Evolutionary conservation across 2,329 filamentous ascomycete genomes (phyloP), one percentile per base, ranked within the genome.

Genomic region (Fusarium bactridioides): DNA sequence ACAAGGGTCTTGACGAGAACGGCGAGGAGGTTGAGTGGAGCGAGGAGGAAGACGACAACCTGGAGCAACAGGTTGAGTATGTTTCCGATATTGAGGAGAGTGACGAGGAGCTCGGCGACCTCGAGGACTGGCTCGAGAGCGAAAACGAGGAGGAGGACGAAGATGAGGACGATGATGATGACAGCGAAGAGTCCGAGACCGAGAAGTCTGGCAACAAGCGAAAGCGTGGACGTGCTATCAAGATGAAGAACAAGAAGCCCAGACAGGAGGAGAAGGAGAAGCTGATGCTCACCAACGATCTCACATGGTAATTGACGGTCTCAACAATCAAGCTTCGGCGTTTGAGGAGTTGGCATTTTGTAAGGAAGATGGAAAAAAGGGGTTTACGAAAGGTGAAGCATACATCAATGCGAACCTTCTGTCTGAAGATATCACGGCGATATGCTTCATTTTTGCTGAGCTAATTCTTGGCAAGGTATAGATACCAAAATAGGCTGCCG

Each of bases 61-160:
- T 93, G 44, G 91, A 92, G 65, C 93, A 90, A 50, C 89, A 92
- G 67, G 92, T 98, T 51, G 94, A 98, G 84, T 98, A 98, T 78
- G 94, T 98, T 65, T 95, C 93, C 78, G 96, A 98, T 80, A 84
- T 97, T 63, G 95, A 95, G 51, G 94, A 93, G 79, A 93, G 92
- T 74, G 93, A 95, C 68, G 92, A 94, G 64, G 93, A 94, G 74
- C 84, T 94, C 25, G 90, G 88, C 59, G 93, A 94, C 78, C 89
- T 98, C 56, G 93, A 98, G 82, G 95, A 98, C 79, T 98, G 95
- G 95, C 86, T 98, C 55, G 94, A 92, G 76, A 94, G 90, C 69
- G 92, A 90, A 21, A 87, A 87, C 10, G 87, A 87, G 6, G 86
- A 88, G 11, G 86, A 86, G 11, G 85, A 88, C n/a, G 88, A 89